Percentiles rank a stretch among this genome's conserved stretches.
These are phyloP conservation scores for Colletotrichum sansevieriae DNA, from an alignment of 2,329 filamentous ascomycete species.

Conservation along the genomic window DNA sequence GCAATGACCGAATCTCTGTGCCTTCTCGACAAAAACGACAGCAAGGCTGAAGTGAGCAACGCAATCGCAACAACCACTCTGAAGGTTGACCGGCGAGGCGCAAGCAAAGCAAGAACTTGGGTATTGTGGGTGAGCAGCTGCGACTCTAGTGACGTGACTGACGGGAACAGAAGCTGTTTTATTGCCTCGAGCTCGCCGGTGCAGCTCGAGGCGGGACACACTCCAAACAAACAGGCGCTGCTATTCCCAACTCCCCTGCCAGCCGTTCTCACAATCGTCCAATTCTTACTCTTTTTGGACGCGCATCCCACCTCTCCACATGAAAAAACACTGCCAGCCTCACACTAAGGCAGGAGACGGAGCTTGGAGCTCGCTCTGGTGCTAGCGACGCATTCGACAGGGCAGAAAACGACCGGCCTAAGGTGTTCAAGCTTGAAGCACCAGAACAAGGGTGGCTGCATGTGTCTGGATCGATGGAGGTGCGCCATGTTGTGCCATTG, in stretches of 20 bases:
- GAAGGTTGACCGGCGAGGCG: not conserved
- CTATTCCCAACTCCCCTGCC: constrained; percentile 29
- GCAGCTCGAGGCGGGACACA: constrained; percentile 32
- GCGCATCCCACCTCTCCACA: constrained; percentile 38
- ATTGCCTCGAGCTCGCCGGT: constrained; percentile 23
- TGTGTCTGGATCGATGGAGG: constrained; percentile 38
- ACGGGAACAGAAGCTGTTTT: constrained; percentile 27
- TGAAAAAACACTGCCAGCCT: constrained; percentile 9
- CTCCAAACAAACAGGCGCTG: constrained; percentile 27
- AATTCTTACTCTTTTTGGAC: constrained; percentile 38
- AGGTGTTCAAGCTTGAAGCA: constrained; percentile 32
- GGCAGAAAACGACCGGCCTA: constrained; percentile 33
- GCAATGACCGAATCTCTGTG: constrained; percentile 6
- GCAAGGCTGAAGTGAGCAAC: not conserved
- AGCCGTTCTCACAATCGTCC: constrained; percentile 12
- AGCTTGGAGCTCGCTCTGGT: constrained; percentile 38
- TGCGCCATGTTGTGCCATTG: constrained; percentile 42
- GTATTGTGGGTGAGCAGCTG: constrained; percentile 36
- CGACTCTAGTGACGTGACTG: constrained; percentile 19
- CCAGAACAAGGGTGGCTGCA: constrained; percentile 37
- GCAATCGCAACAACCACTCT: constrained; percentile 10
- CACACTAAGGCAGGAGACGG: constrained; percentile 20
- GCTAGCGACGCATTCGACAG: constrained; percentile 33
- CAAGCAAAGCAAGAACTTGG: constrained; percentile 1
- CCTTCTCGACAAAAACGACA: constrained; percentile 22